Base-by-base conservation (phyloP, 2,329 filamentous ascomycete species). In the Salinomyces thailandicus region DNA sequence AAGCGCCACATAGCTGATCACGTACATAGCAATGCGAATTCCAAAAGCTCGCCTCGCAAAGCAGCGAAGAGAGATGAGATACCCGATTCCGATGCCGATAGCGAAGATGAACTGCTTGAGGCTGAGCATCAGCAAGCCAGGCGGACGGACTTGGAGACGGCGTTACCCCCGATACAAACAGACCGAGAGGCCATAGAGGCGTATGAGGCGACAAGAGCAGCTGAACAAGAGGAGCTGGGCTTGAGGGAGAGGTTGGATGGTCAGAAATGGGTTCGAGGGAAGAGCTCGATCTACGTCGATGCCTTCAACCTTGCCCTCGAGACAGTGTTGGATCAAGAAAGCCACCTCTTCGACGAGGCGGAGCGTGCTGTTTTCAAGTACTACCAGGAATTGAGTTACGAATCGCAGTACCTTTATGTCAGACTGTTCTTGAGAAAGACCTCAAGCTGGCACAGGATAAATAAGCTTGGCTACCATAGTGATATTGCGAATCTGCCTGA, bases 401-500 rank as follows among this genome's bases (percentile, higher is more conserved):
- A 95, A 55, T 73, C 85, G 13, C 87, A 96, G 52, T 96, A 93
- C 60, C 62, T 98, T 76, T 95, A 95, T 61, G 87, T 96, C 11
- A 78, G 91, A 15, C 66, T 98, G 1, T 98, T 98, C 54, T 68
- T 98, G 3, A 78, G 91, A 31, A 98, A 98, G 59, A 85, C 85
- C 1, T 82, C 83, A 15, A 78, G 79, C 1, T 98, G 91, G 91
- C 86, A 95, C 64, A 79, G 91, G 7, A 73, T 85, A 44, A 76
- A 73, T 50, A 75, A 77, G 15, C 62, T 98, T 17, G 76, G 77
- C 2, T 95, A 95, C 52, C 75, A 89, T 52, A 74, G 77, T 45
- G 87, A 96, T 55, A 81, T 98, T 42, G 72, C 79, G 30, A 75
- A 95, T 55, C 67, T 87, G 26, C 67, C 77, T 11, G 55, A 62